These are phyloP conservation scores for Aspergillus sp. DNA, from an alignment of 2,329 filamentous ascomycete species.

Conservation along the genomic window DNA sequence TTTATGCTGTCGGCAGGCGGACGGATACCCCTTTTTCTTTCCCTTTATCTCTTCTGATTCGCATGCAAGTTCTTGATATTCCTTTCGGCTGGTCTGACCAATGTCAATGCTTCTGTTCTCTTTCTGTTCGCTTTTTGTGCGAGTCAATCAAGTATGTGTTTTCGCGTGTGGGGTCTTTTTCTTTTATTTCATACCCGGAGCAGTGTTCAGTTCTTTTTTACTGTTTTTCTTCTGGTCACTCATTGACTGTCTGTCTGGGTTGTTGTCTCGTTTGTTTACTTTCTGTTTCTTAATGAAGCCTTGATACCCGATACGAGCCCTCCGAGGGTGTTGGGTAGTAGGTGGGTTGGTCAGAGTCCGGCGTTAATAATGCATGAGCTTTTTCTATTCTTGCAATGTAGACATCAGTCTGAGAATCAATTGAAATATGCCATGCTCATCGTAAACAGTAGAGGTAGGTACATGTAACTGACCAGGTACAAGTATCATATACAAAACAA, in stretches of 20 bases:
- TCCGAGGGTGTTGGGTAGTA: not conserved
- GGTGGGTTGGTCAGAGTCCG: not conserved
- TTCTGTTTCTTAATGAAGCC: not conserved
- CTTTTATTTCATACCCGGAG: not conserved
- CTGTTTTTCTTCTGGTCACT: not conserved
- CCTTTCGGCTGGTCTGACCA: not conserved
- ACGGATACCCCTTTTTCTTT: conserved; percentile 12
- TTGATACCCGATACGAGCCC: not conserved
- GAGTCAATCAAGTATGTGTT: not conserved
- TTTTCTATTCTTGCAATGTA: too few species aligned
- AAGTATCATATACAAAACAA: too few species aligned
- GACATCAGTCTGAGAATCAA: too few species aligned
- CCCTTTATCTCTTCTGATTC: not conserved
- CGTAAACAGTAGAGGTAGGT: too few species aligned
- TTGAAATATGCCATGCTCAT: too few species aligned
- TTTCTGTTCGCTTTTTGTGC: not conserved
- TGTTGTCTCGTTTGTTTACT: not conserved
- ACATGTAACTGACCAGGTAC: too few species aligned
- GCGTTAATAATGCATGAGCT: too few species aligned
- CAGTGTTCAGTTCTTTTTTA: not conserved
- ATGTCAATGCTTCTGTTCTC: not conserved
- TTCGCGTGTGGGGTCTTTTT: not conserved
- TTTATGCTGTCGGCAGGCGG: conserved; percentile 2
- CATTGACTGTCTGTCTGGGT: not conserved
- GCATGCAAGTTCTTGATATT: conserved; percentile 1